Conservation (phyloP, 2,329 filamentous ascomycete species). For the Aspergillus unguis region DNA sequence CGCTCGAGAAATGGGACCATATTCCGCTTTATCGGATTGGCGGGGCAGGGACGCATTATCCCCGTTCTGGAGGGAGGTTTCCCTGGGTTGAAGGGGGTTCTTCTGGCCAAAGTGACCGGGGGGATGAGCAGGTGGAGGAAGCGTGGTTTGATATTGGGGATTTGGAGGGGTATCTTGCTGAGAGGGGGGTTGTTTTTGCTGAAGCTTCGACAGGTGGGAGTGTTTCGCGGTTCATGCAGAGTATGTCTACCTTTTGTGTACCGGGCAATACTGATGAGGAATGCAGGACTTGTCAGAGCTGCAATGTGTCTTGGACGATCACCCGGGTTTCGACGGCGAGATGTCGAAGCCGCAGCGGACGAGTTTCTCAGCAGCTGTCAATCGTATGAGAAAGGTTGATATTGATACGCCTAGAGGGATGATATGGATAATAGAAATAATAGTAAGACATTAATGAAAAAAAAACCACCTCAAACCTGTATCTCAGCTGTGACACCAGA, state of each 20-base stretch:
- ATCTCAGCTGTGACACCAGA: too few species aligned
- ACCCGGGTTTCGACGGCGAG: constrained; percentile 21
- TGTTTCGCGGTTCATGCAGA: constrained; percentile 15
- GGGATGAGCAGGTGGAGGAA: constrained; percentile 17
- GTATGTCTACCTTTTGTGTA: constrained; percentile 2
- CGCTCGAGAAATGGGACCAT: constrained; percentile 20
- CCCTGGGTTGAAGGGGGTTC: too few species aligned
- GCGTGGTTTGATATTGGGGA: constrained; percentile 27
- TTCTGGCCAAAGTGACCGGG: background rate
- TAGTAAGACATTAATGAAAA: too few species aligned
- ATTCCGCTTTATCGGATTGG: constrained; percentile 25
- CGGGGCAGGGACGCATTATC: constrained; percentile 25
- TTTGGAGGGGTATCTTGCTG: constrained; percentile 20
- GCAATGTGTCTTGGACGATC: constrained; percentile 26
- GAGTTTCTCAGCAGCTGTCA: background rate
- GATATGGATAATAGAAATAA: too few species aligned
- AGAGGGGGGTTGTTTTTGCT: constrained; percentile 17
- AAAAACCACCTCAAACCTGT: too few species aligned
- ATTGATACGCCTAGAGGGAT: background rate
- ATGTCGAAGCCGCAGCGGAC: constrained; percentile 23
- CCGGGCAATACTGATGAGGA: constrained; percentile 5
- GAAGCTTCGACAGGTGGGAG: constrained; percentile 9
- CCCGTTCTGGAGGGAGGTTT: background rate
- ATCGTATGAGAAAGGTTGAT: background rate
- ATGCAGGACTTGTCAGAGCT: constrained; percentile 17